Evolutionary conservation across 2,329 filamentous ascomycete genomes (phyloP).

Genomic region (Epichloe aotearoae): DNA sequence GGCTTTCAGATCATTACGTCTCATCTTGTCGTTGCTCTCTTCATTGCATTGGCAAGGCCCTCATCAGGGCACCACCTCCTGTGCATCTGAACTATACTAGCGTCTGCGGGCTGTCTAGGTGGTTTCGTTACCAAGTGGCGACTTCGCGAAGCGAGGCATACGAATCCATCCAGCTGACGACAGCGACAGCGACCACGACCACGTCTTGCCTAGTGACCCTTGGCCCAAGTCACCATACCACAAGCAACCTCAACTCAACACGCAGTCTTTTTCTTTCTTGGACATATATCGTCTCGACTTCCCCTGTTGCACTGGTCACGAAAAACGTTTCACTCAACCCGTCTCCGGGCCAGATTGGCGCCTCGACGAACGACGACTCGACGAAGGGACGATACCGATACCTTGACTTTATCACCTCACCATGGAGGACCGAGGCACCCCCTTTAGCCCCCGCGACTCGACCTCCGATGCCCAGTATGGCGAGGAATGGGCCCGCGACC

Average conservation of each 20-base stretch:
- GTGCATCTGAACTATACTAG: neutral
- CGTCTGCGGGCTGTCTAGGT: neutral
- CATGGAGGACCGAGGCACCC: slow-evolving; percentile 27
- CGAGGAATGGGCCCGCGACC: slow-evolving; percentile 63
- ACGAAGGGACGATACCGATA: neutral
- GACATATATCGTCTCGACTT: neutral
- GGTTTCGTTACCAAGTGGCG: slow-evolving; percentile 4
- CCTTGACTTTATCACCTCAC: slow-evolving; percentile 6
- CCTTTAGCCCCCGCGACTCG: slow-evolving; percentile 16
- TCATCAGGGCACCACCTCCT: neutral
- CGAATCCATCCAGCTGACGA: slow-evolving; percentile 9
- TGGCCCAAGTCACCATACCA: neutral
- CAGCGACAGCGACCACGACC: slow-evolving; percentile 5
- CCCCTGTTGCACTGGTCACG: neutral
- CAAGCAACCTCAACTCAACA: neutral
- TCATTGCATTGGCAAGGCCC: neutral
- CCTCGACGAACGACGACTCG: neutral
- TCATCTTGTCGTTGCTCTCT: neutral
- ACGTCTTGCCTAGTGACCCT: slow-evolving; percentile 3
- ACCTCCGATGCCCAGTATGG: slow-evolving; percentile 34
- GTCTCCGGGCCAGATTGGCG: neutral
- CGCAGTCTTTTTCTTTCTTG: neutral
- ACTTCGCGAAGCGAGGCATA: slow-evolving; percentile 1
- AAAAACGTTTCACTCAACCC: neutral
- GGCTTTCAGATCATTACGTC: neutral